A percentile compares a stretch with the other conserved stretches of the same genome.
phyloP scores from a whole-genome alignment of 1,284 basidiomycete genomes.

The Apiotrichum veenhuisii region DNA sequence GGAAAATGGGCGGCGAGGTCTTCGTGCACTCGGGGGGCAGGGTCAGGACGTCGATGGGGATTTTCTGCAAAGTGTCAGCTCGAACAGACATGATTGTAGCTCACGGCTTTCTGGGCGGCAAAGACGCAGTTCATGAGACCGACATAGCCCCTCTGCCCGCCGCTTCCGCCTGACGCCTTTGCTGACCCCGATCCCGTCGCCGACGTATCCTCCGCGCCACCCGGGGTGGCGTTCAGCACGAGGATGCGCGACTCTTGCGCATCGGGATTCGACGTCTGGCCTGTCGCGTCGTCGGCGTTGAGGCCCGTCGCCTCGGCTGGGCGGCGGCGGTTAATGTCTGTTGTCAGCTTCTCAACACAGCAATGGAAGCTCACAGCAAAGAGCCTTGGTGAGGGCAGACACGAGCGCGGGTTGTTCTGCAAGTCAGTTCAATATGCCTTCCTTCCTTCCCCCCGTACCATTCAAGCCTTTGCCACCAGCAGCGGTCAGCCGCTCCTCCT shows the following conservation, averaged over 20 bases:
- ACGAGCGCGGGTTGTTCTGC: constrained; percentile 66
- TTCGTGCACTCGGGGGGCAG: constrained; percentile 69
- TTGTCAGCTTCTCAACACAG: background rate
- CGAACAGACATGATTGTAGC: constrained; percentile 25
- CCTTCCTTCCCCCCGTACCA: constrained; percentile 33
- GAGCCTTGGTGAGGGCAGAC: constrained; percentile 77
- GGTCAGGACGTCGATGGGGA: constrained; percentile 93
- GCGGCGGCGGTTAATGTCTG: constrained; percentile 79
- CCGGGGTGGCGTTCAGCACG: constrained; percentile 83
- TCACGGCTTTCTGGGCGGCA: constrained; percentile 90
- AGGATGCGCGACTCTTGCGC: constrained; percentile 76
- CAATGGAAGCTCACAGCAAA: constrained; percentile 66
- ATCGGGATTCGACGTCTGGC: constrained; percentile 21
- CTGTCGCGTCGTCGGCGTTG: constrained; percentile 13
- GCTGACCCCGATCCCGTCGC: constrained; percentile 51
- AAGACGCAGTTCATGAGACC: constrained; percentile 99
- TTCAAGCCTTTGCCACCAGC: constrained; percentile 54
- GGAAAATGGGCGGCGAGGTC: constrained; percentile 67
- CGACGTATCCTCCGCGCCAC: constrained; percentile 19
- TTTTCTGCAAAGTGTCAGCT: constrained; percentile 60
- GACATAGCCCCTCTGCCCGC: constrained; percentile 55
- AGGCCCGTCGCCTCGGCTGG: constrained; percentile 48
- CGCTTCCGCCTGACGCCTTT: constrained; percentile 18
- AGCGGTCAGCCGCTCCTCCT: constrained; percentile 58
- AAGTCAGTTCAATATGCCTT: background rate